These are phyloP conservation scores for Monosporascus sp. DNA, from an alignment of 2,329 filamentous ascomycete genomes.

Conservation along the genomic window DNA sequence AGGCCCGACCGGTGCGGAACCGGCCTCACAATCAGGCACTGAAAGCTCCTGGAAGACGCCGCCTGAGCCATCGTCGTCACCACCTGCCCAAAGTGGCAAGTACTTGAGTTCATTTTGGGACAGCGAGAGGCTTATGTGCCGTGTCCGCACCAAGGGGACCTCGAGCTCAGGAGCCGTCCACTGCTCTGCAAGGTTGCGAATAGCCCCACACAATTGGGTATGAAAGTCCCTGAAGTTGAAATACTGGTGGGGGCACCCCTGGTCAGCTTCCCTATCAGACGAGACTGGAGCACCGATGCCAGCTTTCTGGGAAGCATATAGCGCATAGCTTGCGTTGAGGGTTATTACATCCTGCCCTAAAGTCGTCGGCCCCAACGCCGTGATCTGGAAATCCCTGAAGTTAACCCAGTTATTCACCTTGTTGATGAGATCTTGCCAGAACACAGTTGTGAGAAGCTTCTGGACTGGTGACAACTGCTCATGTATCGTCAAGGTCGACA, in stretches of 20 bases:
- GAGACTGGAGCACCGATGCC: neutral
- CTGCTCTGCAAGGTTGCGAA: constrained; percentile 3
- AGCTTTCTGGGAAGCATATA: neutral
- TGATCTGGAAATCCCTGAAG: neutral
- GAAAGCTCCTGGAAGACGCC: constrained; percentile 40
- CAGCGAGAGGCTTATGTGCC: constrained; percentile 47
- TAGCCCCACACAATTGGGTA: constrained; percentile 6
- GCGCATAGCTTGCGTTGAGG: no score
- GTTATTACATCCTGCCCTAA: neutral
- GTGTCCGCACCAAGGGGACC: constrained; percentile 29
- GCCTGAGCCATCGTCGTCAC: constrained; percentile 40
- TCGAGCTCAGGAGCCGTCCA: constrained; percentile 25
- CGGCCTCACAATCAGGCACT: constrained; percentile 22
- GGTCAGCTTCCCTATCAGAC: neutral
- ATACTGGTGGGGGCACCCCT: neutral
- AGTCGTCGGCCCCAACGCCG: neutral
- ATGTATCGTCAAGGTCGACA: constrained; percentile 1
- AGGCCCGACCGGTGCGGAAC: constrained; percentile 20
- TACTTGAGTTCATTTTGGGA: constrained; percentile 54
- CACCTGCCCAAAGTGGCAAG: constrained; percentile 61
- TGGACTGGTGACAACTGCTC: constrained; percentile 17
- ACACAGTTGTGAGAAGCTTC: constrained; percentile 29
- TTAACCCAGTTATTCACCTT: neutral
- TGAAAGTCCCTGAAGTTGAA: constrained; percentile 1
- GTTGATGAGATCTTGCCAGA: constrained; percentile 25